phyloP scores from a whole-genome alignment of 2,329 filamentous ascomycete genomes.

The Plenodomus tracheiphilus region DNA sequence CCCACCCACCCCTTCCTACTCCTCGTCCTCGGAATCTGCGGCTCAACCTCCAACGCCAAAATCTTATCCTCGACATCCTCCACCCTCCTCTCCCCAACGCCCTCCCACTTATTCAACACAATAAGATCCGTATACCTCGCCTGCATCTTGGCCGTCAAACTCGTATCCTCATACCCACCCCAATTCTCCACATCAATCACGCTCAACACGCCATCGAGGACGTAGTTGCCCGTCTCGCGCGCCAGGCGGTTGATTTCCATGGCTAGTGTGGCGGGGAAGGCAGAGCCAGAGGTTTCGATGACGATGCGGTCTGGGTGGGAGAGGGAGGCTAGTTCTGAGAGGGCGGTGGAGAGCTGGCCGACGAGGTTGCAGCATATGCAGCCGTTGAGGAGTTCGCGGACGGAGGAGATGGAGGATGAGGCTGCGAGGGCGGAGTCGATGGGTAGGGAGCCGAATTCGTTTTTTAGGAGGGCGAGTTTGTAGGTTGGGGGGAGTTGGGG shows the following conservation, averaged over 20 bases:
- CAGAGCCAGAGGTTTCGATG: conserved; percentile 88
- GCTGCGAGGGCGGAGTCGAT: conserved; percentile 90
- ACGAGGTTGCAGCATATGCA: conserved; percentile 99
- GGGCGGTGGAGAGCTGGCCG: conserved; percentile 80
- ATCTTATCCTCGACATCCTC: conserved; percentile 79
- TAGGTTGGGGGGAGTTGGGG: conserved; percentile 87
- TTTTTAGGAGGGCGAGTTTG: conserved; percentile 92
- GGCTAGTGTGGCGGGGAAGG: conserved; percentile 80
- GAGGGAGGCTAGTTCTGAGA: conserved; percentile 69
- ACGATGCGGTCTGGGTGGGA: conserved; percentile 79
- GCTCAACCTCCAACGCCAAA: conserved; percentile 78
- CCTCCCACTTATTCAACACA: conserved; percentile 92
- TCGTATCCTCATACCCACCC: conserved; percentile 88
- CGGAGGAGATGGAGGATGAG: conserved; percentile 80
- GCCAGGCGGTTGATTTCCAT: conserved; percentile 85
- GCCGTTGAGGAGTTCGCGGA: conserved; percentile 90
- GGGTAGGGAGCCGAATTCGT: conserved; percentile 95
- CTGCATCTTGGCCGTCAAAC: conserved; percentile 85
- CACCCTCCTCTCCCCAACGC: conserved; percentile 70
- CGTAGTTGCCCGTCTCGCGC: conserved; percentile 69
- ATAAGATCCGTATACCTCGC: conserved; percentile 88
- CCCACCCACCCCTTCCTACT: conserved; percentile 78
- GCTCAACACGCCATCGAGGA: conserved; percentile 83
- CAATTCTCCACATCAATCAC: conserved; percentile 96
- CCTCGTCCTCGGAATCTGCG: conserved; percentile 76